These are phyloP conservation scores for Talaromyces sp. DNA, from an alignment of 2,329 filamentous ascomycete genomes.

Conservation along the genomic window DNA sequence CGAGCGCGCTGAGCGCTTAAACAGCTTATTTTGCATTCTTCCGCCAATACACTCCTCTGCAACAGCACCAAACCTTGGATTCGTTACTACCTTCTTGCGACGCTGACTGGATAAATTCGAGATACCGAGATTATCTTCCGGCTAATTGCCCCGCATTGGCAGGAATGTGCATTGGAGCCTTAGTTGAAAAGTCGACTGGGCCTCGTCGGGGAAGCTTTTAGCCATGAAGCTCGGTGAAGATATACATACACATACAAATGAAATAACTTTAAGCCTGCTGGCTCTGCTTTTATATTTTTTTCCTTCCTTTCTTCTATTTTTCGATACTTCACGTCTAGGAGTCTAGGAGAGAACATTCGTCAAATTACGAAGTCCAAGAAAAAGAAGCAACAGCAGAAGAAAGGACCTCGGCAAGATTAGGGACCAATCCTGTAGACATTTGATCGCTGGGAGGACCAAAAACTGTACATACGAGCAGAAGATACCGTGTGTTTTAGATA, in stretches of 20 bases:
- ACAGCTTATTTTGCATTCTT: not conserved
- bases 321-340: not conserved
- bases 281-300: not conserved
- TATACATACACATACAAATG: not conserved
- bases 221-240: conserved; percentile 12
- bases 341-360: not conserved
- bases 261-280: not conserved
- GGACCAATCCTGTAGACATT: conserved; percentile 1
- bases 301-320: not conserved
- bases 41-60: not conserved
- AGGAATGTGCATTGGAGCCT: not conserved
- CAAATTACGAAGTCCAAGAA: not conserved
- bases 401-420: conserved; percentile 5
- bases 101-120: not conserved
- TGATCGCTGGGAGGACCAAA: not conserved
- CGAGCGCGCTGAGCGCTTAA: not conserved
- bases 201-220: not conserved
- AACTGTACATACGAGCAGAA: conserved; percentile 3
- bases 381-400: not conserved
- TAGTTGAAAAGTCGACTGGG: not conserved
- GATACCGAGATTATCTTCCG: conserved; percentile 1
- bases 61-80: not conserved
- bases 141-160: conserved; percentile 7
- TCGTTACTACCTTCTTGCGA: conserved; percentile 4
- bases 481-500: not conserved